Evolutionary conservation across 2,329 filamentous ascomycete species (phyloP).

Genomic region (Epichloe coenophiala): DNA sequence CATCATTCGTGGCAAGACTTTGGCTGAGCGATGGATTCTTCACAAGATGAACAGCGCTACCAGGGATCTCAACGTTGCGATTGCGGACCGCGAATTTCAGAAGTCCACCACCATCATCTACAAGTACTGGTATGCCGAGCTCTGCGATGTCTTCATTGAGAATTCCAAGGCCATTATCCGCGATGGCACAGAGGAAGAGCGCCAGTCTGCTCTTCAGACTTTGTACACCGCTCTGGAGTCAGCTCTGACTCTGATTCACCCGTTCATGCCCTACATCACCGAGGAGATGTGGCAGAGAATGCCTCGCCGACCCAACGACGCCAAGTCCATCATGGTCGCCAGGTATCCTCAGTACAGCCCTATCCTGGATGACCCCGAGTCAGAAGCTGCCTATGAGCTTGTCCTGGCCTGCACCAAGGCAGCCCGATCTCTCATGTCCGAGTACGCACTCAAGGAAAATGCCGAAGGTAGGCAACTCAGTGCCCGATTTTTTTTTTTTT

Average conservation of each 20-base stretch:
- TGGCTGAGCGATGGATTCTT: conserved; percentile 42
- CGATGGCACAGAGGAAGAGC: conserved; percentile 59
- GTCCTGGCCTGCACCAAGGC: conserved; percentile 61
- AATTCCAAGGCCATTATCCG: conserved; percentile 75
- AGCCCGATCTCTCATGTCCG: conserved; percentile 57
- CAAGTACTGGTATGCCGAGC: conserved; percentile 64
- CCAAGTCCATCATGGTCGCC: conserved; percentile 59
- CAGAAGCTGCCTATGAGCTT: conserved; percentile 63
- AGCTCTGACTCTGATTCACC: conserved; percentile 62
- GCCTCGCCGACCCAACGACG: conserved; percentile 55
- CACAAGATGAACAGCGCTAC: conserved; percentile 65
- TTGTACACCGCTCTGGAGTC: conserved; percentile 69
- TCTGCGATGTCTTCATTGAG: conserved; percentile 77
- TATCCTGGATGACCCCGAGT: conserved; percentile 50
- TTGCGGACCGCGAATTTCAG: conserved; percentile 59
- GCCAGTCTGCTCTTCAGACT: conserved; percentile 62
- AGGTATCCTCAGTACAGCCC: conserved; percentile 53
- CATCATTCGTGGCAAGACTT: conserved; percentile 25
- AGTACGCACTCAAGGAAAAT: conserved; percentile 60
- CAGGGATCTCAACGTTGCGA: conserved; percentile 56
- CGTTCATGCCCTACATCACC: conserved; percentile 71
- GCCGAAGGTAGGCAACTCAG: conserved; percentile 32
- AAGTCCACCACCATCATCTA: conserved; percentile 60
- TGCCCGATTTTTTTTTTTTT: background rate
- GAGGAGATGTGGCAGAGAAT: conserved; percentile 80